Conservation (phyloP, 192 early-diverging fungal genomes). For the Umbelopsis sp. region DNA sequence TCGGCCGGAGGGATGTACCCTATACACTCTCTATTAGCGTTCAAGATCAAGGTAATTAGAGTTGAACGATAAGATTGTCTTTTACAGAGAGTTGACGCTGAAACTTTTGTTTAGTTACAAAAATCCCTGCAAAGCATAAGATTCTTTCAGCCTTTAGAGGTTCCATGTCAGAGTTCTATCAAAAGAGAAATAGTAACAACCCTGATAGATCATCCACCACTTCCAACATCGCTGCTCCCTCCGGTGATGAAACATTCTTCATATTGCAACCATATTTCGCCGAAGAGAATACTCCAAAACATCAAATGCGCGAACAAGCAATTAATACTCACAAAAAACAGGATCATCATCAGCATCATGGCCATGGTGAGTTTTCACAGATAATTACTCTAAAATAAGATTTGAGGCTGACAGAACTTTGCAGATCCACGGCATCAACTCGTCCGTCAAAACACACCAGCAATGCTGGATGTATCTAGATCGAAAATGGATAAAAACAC, state of each 20-base stretch:
- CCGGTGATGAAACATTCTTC: constrained; percentile 33
- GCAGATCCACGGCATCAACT: background rate
- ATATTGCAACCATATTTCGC: constrained; percentile 18
- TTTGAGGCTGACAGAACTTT: background rate
- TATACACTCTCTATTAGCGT: constrained; percentile 28
- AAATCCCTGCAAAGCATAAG: background rate
- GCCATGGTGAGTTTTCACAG: background rate
- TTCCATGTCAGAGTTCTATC: constrained; percentile 17
- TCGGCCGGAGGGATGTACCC: constrained; percentile 26
- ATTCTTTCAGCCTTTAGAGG: constrained; percentile 19
- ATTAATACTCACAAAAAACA: background rate
- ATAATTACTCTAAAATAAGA: background rate
- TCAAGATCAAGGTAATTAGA: constrained; percentile 28
- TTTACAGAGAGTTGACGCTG: background rate
- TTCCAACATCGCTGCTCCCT: constrained; percentile 27
- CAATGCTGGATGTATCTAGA: background rate
- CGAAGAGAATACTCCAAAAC: background rate
- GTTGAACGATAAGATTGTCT: too few species aligned
- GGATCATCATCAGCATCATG: background rate
- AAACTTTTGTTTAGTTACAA: background rate
- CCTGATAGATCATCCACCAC: constrained; percentile 35
- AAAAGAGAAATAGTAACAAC: constrained; percentile 25
- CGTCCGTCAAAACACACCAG: constrained; percentile 24
- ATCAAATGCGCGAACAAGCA: background rate
- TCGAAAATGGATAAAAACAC: background rate